Evolutionary conservation across 1,139 yeast species (phyloP).

Genomic region (Debaryomycetaceae sp.): DNA sequence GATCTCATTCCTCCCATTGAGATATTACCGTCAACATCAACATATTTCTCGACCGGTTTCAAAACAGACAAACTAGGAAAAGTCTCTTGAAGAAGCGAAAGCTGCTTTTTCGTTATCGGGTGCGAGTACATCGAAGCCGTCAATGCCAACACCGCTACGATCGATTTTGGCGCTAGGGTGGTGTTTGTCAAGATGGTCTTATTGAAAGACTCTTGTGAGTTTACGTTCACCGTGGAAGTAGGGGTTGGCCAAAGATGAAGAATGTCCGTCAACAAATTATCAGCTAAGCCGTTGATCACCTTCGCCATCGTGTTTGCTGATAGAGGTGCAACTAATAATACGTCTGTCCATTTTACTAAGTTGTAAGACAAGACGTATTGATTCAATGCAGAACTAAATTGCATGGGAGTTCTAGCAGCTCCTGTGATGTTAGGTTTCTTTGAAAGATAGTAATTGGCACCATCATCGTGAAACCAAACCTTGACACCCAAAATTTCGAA

Average conservation of each 20-base stretch:
- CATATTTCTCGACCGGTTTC: slow-evolving; percentile 29
- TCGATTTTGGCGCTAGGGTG: slow-evolving; percentile 21
- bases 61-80: slow-evolving; percentile 26
- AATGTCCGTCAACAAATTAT: slow-evolving; percentile 24
- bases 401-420: slow-evolving; percentile 7
- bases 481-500: slow-evolving; percentile 25
- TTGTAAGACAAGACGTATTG: slow-evolving; percentile 19
- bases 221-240: not conserved
- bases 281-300: slow-evolving; percentile 24
- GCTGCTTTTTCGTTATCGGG: slow-evolving; percentile 26
- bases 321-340: slow-evolving; percentile 29
- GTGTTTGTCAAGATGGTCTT: slow-evolving; percentile 19
- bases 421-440: slow-evolving; percentile 7
- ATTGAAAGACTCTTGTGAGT: slow-evolving; percentile 6
- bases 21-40: slow-evolving; percentile 29
- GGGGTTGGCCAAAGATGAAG: slow-evolving; percentile 26
- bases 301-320: slow-evolving; percentile 30
- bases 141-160: slow-evolving; percentile 25
- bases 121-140: slow-evolving; percentile 29
- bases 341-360: slow-evolving; percentile 29
- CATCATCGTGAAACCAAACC: slow-evolving; percentile 27
- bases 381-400: slow-evolving; percentile 10
- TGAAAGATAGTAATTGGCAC: slow-evolving; percentile 15
- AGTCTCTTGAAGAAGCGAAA: slow-evolving; percentile 20
- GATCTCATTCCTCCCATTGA: slow-evolving; percentile 33